Conservation (phyloP, 2,329 filamentous ascomycete genomes). For the Calonectria fujianensis region DNA sequence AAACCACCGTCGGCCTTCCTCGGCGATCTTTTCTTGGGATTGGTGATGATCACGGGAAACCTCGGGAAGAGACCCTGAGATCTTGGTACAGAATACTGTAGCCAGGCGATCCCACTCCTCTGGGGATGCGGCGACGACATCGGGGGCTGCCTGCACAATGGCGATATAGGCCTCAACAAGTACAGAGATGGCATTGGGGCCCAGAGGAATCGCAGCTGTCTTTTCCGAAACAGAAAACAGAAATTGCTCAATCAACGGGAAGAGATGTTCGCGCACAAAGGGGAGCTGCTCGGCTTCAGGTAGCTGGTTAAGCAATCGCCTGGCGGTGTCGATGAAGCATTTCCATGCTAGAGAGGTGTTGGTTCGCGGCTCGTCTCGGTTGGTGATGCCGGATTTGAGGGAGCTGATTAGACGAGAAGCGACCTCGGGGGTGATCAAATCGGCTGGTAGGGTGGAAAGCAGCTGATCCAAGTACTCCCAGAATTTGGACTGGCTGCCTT, state of each 20-base stretch:
- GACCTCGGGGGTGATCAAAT: constrained; percentile 67
- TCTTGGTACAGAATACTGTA: constrained; percentile 76
- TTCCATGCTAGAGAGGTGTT: constrained; percentile 83
- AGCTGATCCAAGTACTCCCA: constrained; percentile 83
- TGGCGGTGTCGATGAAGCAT: constrained; percentile 80
- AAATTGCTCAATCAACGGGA: constrained; percentile 74
- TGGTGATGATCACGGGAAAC: constrained; percentile 84
- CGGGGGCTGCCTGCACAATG: constrained; percentile 63
- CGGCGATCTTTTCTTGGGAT: constrained; percentile 82
- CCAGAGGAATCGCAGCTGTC: constrained; percentile 57
- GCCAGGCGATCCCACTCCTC: constrained; percentile 79
- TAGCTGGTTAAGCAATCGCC: constrained; percentile 70
- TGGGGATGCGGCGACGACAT: constrained; percentile 69
- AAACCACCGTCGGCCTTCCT: constrained; percentile 82
- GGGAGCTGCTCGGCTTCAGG: constrained; percentile 66
- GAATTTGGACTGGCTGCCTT: constrained; percentile 82
- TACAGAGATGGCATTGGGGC: constrained; percentile 60
- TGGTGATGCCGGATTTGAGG: constrained; percentile 81
- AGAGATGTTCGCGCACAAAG: constrained; percentile 70
- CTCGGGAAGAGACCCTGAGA: constrained; percentile 86
- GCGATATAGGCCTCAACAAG: constrained; percentile 70
- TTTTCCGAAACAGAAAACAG: constrained; percentile 67
- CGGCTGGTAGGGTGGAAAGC: constrained; percentile 74
- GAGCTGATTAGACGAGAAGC: constrained; percentile 78
- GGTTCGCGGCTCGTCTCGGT: constrained; percentile 82